A percentile compares a stretch with the other conserved stretches of the same genome.
These are phyloP conservation scores for Inosperma sp. DNA, from an alignment of 768 basidiomycete species.

Conservation along the genomic window DNA sequence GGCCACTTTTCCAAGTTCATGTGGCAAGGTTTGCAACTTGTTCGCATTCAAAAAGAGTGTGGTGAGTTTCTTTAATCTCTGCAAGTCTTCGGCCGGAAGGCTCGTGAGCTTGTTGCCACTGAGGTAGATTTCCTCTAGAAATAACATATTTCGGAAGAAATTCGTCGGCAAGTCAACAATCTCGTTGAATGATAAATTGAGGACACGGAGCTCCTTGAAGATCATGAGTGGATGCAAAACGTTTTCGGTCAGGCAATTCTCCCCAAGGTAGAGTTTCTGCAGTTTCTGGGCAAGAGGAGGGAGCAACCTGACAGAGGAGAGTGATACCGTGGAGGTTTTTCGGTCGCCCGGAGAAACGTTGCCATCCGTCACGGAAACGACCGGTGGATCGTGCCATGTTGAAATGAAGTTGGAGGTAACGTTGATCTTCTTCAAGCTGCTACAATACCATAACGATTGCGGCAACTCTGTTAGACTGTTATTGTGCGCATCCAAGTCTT, in stretches of 20 bases:
- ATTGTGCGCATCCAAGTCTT: conserved; percentile 81
- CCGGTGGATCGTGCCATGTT: conserved; percentile 63
- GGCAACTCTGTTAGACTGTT: conserved; percentile 83
- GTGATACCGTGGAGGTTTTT: conserved; percentile 32
- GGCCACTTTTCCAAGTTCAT: conserved; percentile 80
- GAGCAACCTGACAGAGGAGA: conserved; percentile 8
- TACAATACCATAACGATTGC: conserved; percentile 76
- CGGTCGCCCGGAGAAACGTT: conserved; percentile 21
- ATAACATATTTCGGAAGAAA: conserved; percentile 66
- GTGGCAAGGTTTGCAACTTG: conserved; percentile 85
- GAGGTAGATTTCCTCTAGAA: conserved; percentile 83
- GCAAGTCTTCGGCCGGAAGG: conserved; percentile 86
- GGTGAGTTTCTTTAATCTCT: conserved; percentile 58
- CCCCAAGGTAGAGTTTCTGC: conserved; percentile 78
- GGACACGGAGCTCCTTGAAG: conserved; percentile 68
- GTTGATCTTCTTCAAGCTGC: conserved; percentile 68
- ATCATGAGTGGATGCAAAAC: conserved; percentile 68
- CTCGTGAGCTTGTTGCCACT: conserved; percentile 93
- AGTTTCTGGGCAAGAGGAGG: conserved; percentile 60
- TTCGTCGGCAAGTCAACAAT: conserved; percentile 80
- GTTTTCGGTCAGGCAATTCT: conserved; percentile 84
- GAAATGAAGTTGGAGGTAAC: conserved; percentile 83
- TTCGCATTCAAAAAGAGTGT: conserved; percentile 92
- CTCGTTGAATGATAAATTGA: conserved; percentile 94
- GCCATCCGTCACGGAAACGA: conserved; percentile 4